phyloP scores from a whole-genome alignment of 345 rosid species.

The Nephelium lappaceum region DNA sequence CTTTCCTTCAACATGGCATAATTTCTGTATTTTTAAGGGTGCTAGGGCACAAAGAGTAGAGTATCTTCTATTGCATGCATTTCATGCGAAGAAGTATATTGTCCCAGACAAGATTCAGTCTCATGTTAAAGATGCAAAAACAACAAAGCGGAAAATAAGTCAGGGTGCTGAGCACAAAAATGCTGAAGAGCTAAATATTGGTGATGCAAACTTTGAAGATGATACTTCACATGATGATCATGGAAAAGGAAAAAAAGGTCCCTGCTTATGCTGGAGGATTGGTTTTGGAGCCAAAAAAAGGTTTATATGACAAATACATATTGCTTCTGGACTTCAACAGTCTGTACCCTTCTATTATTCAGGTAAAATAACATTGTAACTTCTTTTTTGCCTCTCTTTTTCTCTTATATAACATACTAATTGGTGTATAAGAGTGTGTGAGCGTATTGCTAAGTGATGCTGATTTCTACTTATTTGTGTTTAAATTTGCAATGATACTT shows the following conservation, averaged over 20 bases:
- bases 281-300: constrained; percentile 96
- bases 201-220: constrained; percentile 44
- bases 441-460: neutral
- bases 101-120: constrained; percentile 86
- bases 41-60: constrained; percentile 98
- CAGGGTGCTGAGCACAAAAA: constrained; percentile 48
- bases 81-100: constrained; percentile 84
- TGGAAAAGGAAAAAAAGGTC: constrained; percentile 77
- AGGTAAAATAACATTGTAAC: constrained; percentile 51
- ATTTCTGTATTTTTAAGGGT: constrained; percentile 58
- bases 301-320: constrained; percentile 91
- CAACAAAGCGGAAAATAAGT: constrained; percentile 55
- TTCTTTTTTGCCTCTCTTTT: constrained; percentile 14
- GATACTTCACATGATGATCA: constrained; percentile 43
- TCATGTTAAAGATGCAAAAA: constrained; percentile 54
- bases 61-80: constrained; percentile 90
- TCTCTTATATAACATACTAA: neutral
- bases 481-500: constrained; percentile 12
- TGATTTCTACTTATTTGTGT: neutral
- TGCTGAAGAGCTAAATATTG: constrained; percentile 51
- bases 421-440: neutral
- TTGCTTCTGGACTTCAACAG: constrained; percentile 97
- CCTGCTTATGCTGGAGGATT: constrained; percentile 95
- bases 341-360: constrained; percentile 98
- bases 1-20: constrained; percentile 11